A percentile compares a stretch with the other conserved stretches of the same genome.
Conservation (phyloP, 2,329 filamentous ascomycete species). For the Taxawa tesnikishii region DNA sequence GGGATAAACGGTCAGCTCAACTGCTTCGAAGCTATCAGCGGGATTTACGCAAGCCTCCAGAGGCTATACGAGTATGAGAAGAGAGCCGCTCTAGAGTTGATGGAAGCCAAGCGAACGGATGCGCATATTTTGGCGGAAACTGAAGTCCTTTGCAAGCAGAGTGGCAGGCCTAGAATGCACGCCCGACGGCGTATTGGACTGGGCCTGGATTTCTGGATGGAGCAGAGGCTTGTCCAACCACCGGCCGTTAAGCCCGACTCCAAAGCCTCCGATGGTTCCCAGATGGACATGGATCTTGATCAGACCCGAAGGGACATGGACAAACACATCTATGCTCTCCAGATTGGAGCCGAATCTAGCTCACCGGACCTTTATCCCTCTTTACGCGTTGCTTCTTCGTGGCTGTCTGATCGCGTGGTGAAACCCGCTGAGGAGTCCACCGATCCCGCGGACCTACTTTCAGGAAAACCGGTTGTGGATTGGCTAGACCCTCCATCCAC, state of each 20-base stretch:
- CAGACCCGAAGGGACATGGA: neutral
- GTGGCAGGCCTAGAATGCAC: slow-evolving; percentile 62
- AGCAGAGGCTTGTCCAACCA: slow-evolving; percentile 12
- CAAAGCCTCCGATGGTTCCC: slow-evolving; percentile 18
- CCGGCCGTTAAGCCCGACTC: too few relatives aligned
- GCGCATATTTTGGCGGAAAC: slow-evolving; percentile 39
- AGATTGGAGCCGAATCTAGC: slow-evolving; percentile 49
- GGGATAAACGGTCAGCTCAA: slow-evolving; percentile 57
- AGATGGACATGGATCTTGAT: slow-evolving; percentile 21
- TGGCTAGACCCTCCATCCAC: slow-evolving; percentile 64
- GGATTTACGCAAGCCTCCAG: slow-evolving; percentile 57
- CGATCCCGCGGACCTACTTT: slow-evolving; percentile 23
- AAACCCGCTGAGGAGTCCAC: slow-evolving; percentile 30
- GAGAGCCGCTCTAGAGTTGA: slow-evolving; percentile 31
- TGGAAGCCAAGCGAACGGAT: slow-evolving; percentile 33
- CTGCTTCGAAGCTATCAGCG: slow-evolving; percentile 65
- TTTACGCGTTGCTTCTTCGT: slow-evolving; percentile 58
- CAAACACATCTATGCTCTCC: slow-evolving; percentile 48
- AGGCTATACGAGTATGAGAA: slow-evolving; percentile 62
- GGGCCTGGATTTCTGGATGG: slow-evolving; percentile 65
- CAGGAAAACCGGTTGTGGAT: slow-evolving; percentile 33
- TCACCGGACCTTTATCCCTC: slow-evolving; percentile 40
- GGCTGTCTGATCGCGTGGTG: slow-evolving; percentile 58
- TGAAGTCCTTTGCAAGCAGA: slow-evolving; percentile 55
- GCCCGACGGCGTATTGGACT: slow-evolving; percentile 54